Evolutionary conservation across 176 grass and related monocot species (phyloP).

Genomic region (Cocos nucifera): DNA sequence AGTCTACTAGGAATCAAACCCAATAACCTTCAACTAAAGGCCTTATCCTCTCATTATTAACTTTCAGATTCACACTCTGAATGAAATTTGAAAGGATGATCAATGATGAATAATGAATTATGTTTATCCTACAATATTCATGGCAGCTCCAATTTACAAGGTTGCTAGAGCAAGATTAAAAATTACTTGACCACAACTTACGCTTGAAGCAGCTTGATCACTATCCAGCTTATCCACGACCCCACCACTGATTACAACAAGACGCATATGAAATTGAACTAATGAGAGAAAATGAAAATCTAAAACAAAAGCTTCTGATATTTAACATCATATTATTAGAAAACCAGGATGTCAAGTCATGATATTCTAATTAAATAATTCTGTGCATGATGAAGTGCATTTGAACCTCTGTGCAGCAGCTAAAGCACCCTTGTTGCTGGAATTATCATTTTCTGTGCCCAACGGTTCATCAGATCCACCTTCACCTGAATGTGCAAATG

Average conservation of each 20-base stretch:
- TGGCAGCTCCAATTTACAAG: no score
- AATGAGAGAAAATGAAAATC: not conserved
- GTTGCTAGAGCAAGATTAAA: no score
- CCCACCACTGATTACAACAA: conserved; percentile 35
- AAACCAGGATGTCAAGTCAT: no score
- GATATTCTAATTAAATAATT: conserved; percentile 17
- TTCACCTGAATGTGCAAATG: conserved; percentile 35
- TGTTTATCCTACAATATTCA: no score
- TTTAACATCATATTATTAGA: no score
- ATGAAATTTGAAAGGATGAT: no score
- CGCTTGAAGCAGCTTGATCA: conserved; percentile 29
- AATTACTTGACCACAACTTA: conserved; percentile 28
- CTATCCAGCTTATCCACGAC: conserved; percentile 20
- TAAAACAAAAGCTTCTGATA: no score
- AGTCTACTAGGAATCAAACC: no score
- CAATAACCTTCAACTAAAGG: no score
- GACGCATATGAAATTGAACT: conserved; percentile 2
- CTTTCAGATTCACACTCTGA: no score
- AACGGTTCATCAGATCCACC: conserved; percentile 46
- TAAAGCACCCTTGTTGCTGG: conserved; percentile 41
- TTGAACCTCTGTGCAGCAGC: conserved; percentile 34
- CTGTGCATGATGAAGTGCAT: conserved; percentile 29
- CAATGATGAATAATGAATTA: no score
- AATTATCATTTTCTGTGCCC: conserved; percentile 40
- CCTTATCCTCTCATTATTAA: no score